Conservation (phyloP, 2,329 filamentous ascomycete species). For the Claviceps capensis region DNA sequence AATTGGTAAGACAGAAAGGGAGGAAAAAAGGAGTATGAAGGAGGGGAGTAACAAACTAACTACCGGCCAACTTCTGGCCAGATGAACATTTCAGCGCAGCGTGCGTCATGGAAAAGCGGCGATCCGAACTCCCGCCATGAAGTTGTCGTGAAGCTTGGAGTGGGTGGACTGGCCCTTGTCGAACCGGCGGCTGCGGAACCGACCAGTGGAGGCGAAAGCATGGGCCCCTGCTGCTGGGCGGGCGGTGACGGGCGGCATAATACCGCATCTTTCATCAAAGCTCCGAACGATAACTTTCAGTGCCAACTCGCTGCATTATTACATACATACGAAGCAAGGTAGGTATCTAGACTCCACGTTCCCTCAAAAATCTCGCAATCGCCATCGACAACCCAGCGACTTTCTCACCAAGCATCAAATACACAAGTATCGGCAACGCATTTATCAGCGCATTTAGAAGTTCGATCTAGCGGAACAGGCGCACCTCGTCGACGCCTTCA, state of each 20-base stretch:
- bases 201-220: background rate
- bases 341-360: background rate
- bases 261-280: background rate
- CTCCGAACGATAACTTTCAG: background rate
- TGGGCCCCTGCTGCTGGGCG: constrained; percentile 5
- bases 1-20: background rate
- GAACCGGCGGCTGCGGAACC: background rate
- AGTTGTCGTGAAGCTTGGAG: background rate
- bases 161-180: background rate
- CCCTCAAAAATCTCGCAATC: background rate
- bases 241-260: constrained; percentile 11
- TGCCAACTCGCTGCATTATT: background rate
- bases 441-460: no score
- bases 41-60: background rate
- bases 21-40: background rate
- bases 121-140: constrained; percentile 1
- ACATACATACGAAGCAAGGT: no score
- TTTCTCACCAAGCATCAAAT: background rate
- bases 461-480: background rate
- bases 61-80: constrained; percentile 7
- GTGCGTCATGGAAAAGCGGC: background rate
- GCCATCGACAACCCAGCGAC: background rate
- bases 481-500: background rate
- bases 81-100: constrained; percentile 12
- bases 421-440: no score